Percentiles rank a stretch among this genome's conserved stretches.
These are phyloP conservation scores for Aspergillus campestris DNA, from an alignment of 495 filamentous ascomycete species.

Conservation along the genomic window DNA sequence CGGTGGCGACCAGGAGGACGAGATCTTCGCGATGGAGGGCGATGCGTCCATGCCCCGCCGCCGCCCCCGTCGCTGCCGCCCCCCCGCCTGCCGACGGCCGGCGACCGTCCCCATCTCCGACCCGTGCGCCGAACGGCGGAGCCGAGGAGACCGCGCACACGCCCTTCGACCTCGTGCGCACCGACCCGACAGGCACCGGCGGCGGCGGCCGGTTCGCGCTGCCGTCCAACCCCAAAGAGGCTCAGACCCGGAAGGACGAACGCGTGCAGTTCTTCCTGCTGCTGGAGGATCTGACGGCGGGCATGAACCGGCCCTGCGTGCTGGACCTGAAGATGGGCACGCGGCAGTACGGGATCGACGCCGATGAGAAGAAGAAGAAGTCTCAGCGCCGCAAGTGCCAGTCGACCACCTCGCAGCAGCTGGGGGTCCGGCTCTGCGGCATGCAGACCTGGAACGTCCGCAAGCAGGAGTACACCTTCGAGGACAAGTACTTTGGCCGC, in stretches of 20 bases:
- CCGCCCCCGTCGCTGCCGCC: too few species aligned
- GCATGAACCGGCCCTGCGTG: conserved; percentile 93
- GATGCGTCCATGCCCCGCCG: conserved; percentile 22
- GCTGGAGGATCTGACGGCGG: conserved; percentile 92
- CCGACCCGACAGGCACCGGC: too few species aligned
- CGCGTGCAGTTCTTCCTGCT: conserved; percentile 88
- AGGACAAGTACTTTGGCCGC: conserved; percentile 96
- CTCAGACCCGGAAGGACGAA: conserved; percentile 58
- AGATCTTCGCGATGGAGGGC: conserved; percentile 66
- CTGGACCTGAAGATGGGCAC: conserved; percentile 99
- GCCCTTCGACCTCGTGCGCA: too few species aligned
- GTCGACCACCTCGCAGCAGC: conserved; percentile 79
- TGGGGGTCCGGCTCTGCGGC: conserved; percentile 90
- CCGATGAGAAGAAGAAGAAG: conserved; percentile 80
- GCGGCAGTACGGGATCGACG: conserved; percentile 96
- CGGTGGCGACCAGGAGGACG: conserved; percentile 67
- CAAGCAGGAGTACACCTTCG: conserved; percentile 73
- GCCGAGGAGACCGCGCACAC: too few species aligned
- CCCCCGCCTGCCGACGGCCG: too few species aligned
- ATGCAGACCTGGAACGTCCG: conserved; percentile 92
- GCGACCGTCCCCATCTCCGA: too few species aligned
- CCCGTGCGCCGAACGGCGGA: too few species aligned
- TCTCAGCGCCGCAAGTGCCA: conserved; percentile 91
- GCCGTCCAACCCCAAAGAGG: conserved; percentile 71
- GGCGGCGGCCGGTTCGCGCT: conserved; percentile 6